phyloP scores from a whole-genome alignment of 2,329 filamentous ascomycete species.

The Aspergillus sp. region DNA sequence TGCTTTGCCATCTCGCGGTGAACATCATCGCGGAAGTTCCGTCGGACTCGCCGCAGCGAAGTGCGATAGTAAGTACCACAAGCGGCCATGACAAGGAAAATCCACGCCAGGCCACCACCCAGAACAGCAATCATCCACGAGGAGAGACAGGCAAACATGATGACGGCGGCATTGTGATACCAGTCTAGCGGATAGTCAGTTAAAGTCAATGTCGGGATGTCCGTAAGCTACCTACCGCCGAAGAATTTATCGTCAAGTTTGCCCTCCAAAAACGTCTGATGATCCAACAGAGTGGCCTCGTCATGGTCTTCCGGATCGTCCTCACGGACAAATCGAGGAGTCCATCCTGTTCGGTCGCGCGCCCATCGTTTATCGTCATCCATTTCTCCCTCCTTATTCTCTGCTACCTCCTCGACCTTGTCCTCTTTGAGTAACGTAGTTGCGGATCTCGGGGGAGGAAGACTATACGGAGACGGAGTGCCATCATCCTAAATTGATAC shows the following conservation, averaged over 20 bases:
- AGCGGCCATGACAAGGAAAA: constrained; percentile 86
- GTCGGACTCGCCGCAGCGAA: constrained; percentile 85
- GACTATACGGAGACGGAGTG: constrained; percentile 67
- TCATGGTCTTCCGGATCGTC: constrained; percentile 53
- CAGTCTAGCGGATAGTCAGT: constrained; percentile 63
- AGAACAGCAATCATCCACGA: constrained; percentile 90
- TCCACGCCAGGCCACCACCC: constrained; percentile 88
- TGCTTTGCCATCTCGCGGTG: constrained; percentile 84
- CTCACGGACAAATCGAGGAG: constrained; percentile 71
- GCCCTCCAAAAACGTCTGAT: constrained; percentile 82
- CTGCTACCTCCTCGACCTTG: constrained; percentile 54
- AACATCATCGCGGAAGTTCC: constrained; percentile 95
- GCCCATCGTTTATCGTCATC: constrained; percentile 58
- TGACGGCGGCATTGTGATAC: constrained; percentile 97
- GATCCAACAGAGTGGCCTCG: constrained; percentile 72
- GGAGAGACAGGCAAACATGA: constrained; percentile 84
- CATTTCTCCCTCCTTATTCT: constrained; percentile 50
- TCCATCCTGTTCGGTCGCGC: constrained; percentile 75
- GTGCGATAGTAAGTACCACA: constrained; percentile 97
- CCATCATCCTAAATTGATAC: constrained; percentile 59
- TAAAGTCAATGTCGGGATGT: not conserved
- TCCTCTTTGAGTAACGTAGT: constrained; percentile 49
- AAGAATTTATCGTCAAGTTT: constrained; percentile 86
- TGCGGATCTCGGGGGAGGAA: constrained; percentile 71
- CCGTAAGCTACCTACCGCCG: constrained; percentile 60